These are phyloP conservation scores for Talaromyces sp. DNA, from an alignment of 2,329 filamentous ascomycete species.

Conservation along the genomic window DNA sequence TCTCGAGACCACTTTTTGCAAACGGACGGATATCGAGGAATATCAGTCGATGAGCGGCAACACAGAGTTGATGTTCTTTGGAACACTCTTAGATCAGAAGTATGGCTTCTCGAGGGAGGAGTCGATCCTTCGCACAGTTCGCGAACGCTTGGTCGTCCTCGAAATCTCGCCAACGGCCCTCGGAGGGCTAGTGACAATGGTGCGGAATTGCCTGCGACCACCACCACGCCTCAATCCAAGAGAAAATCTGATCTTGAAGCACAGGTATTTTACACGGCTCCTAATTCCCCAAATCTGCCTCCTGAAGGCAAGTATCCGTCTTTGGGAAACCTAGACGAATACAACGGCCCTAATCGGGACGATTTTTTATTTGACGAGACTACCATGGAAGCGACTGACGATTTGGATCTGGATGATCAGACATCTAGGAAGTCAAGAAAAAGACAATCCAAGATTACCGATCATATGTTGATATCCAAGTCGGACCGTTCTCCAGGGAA, in stretches of 20 bases:
- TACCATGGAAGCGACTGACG: constrained; percentile 13
- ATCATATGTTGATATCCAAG: constrained; percentile 15
- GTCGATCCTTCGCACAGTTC: constrained; percentile 11
- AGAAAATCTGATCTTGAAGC: constrained; percentile 14
- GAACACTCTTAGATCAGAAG: constrained; percentile 26
- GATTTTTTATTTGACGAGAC: constrained; percentile 6
- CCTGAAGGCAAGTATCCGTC: constrained; percentile 10
- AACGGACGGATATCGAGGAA: constrained; percentile 10
- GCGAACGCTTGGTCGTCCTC: constrained; percentile 4
- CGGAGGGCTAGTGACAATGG: constrained; percentile 9
- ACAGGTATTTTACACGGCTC: constrained; percentile 24
- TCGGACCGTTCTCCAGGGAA: background rate
- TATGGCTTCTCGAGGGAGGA: constrained; percentile 24
- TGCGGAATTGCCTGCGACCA: constrained; percentile 3
- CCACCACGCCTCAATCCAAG: constrained; percentile 10
- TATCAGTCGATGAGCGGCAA: constrained; percentile 19
- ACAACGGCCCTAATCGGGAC: constrained; percentile 16
- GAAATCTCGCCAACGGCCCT: constrained; percentile 12
- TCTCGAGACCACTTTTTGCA: constrained; percentile 16
- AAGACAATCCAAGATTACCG: constrained; percentile 15
- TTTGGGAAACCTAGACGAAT: constrained; percentile 14
- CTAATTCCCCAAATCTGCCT: constrained; percentile 17
- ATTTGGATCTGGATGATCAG: constrained; percentile 12
- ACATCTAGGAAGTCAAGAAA: constrained; percentile 14
- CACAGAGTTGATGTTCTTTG: constrained; percentile 24